Evolutionary conservation across 371 early-diverging fungal species (phyloP).

Genomic region (Syncephalastrum monosporum): DNA sequence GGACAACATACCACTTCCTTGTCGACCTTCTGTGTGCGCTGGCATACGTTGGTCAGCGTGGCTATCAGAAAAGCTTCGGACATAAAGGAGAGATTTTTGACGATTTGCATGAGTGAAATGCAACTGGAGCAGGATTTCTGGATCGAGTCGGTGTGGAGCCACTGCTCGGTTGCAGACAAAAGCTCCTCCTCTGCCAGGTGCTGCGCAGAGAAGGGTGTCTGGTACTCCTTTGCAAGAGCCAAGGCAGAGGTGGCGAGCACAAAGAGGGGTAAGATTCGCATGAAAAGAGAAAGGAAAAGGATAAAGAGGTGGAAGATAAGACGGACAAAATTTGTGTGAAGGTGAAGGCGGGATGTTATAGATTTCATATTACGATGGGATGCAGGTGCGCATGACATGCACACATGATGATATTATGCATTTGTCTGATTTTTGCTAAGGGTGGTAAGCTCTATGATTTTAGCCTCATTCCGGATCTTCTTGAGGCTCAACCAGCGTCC

Average conservation of each 20-base stretch:
- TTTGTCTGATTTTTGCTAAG: constrained; percentile 4
- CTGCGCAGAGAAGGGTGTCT: constrained; percentile 3
- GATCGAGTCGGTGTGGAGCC: constrained; percentile 22
- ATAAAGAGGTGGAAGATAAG: constrained; percentile 2
- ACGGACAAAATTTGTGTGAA: neutral
- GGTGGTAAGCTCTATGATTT: constrained; percentile 45
- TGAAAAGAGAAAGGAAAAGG: constrained; percentile 5
- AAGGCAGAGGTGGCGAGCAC: constrained; percentile 2
- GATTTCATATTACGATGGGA: neutral
- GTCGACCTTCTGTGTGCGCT: constrained; percentile 30
- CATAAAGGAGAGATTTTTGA: constrained; percentile 35
- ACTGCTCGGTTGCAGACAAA: constrained; percentile 15
- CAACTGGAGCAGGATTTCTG: constrained; percentile 34
- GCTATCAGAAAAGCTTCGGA: constrained; percentile 32
- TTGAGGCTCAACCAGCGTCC: constrained; percentile 90
- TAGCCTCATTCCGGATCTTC: constrained; percentile 68
- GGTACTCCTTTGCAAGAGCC: neutral
- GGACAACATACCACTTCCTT: constrained; percentile 35
- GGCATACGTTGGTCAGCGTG: constrained; percentile 32
- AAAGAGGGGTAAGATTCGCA: constrained; percentile 4
- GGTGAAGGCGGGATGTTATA: neutral
- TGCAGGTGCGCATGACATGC: constrained; percentile 2
- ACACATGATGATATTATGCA: neutral
- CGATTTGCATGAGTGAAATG: constrained; percentile 32
- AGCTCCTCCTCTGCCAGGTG: constrained; percentile 16